Conservation (phyloP, 2,329 filamentous ascomycete genomes). For the Hypoxylon sp. region DNA sequence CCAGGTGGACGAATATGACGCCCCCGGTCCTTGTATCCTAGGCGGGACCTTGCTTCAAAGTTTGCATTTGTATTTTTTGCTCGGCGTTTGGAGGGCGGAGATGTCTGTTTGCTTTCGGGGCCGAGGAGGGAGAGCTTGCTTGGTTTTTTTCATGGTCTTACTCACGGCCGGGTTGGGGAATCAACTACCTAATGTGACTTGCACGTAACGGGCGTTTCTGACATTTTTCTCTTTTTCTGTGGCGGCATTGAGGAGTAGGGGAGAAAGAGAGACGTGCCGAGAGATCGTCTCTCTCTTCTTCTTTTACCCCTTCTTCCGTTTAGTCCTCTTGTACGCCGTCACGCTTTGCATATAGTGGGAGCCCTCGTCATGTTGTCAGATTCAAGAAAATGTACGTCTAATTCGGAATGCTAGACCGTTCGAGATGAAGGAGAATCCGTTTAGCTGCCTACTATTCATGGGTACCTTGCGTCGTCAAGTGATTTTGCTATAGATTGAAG, state of each 20-base stretch:
- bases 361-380: conserved; percentile 16
- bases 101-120: conserved; percentile 11
- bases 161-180: conserved; percentile 17
- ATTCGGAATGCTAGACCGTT: conserved; percentile 9
- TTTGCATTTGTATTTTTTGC: conserved; percentile 24
- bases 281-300: background rate
- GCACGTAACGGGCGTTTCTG: conserved; percentile 17
- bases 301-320: too few species aligned
- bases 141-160: background rate
- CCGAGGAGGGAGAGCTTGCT: background rate
- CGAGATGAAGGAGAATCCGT: background rate
- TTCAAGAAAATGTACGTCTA: conserved; percentile 20
- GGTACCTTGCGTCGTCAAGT: background rate
- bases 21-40: background rate
- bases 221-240: conserved; percentile 5
- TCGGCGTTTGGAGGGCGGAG: conserved; percentile 19
- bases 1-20: background rate
- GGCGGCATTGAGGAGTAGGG: conserved; percentile 5
- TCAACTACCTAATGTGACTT: conserved; percentile 12
- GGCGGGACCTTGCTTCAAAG: conserved; percentile 1
- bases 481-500: too few species aligned
- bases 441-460: background rate
- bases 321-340: background rate
- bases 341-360: background rate
- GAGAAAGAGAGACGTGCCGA: conserved; percentile 1